Evolutionary conservation across 805 yeast genomes (phyloP).

Genomic region (Pichia thaimueangensis): DNA sequence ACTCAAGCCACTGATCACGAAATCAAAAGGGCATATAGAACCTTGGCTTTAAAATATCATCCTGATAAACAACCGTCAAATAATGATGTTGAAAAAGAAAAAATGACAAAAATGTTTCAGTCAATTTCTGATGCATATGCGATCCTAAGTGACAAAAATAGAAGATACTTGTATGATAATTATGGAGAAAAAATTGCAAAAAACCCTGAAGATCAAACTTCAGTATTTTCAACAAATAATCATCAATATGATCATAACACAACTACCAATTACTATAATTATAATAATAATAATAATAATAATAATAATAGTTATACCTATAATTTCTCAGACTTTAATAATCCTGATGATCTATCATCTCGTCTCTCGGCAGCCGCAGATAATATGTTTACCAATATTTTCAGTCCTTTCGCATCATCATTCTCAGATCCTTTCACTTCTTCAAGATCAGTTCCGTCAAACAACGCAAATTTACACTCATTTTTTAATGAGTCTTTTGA

Average conservation of each 20-base stretch:
- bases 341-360: too few relatives aligned
- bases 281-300: neutral
- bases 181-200: constrained; percentile 41
- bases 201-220: constrained; percentile 13
- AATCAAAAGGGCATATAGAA: constrained; percentile 75
- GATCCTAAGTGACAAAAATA: constrained; percentile 41
- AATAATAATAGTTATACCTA: neutral
- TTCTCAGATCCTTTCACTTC: neutral
- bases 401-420: neutral
- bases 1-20: constrained; percentile 60
- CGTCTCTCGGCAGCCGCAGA: neutral
- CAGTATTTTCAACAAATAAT: constrained; percentile 8
- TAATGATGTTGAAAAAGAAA: constrained; percentile 21
- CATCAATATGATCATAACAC: constrained; percentile 1
- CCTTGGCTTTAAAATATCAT: constrained; percentile 73
- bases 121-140: constrained; percentile 64
- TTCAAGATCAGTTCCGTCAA: too few relatives aligned
- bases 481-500: too few relatives aligned
- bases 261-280: too few relatives aligned
- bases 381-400: neutral
- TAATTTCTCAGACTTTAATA: neutral
- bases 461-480: too few relatives aligned
- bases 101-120: constrained; percentile 49
- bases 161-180: constrained; percentile 45
- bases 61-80: constrained; percentile 63